These are phyloP conservation scores for Oryza officinalis DNA, from an alignment of 176 grass and related monocot species.

Conservation along the genomic window DNA sequence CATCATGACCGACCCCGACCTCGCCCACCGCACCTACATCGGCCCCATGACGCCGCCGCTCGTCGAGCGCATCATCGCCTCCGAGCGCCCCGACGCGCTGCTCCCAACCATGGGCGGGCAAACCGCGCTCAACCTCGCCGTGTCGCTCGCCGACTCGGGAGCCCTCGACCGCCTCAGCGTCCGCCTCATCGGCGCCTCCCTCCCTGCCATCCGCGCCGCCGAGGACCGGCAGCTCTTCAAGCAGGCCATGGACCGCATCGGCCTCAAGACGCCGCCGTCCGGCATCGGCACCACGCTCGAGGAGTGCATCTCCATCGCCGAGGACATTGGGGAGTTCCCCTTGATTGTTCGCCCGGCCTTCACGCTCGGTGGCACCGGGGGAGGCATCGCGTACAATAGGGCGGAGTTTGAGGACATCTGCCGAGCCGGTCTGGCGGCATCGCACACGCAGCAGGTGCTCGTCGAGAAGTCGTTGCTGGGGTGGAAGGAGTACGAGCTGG, in stretches of 20 bases:
- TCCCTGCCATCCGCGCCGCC: slow-evolving; percentile 80
- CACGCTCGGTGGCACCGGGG: slow-evolving; percentile 89
- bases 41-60: slow-evolving; percentile 92
- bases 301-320: slow-evolving; percentile 74
- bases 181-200: slow-evolving; percentile 83
- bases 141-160: slow-evolving; percentile 78
- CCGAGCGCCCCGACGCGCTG: slow-evolving; percentile 83
- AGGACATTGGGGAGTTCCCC: slow-evolving; percentile 75
- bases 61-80: slow-evolving; percentile 73
- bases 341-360: slow-evolving; percentile 91
- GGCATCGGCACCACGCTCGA: slow-evolving; percentile 87
- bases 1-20: slow-evolving; percentile 96
- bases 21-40: slow-evolving; percentile 92
- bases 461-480: slow-evolving; percentile 96
- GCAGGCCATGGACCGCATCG: slow-evolving; percentile 90
- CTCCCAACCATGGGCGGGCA: slow-evolving; percentile 98
- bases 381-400: slow-evolving; percentile 90
- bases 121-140: slow-evolving; percentile 95
- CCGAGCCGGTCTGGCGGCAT: slow-evolving; percentile 67
- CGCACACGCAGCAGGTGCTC: slow-evolving; percentile 78
- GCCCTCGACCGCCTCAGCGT: slow-evolving; percentile 65
- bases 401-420: slow-evolving; percentile 94
- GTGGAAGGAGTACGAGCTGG: slow-evolving; percentile 99
- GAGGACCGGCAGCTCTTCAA: slow-evolving; percentile 96
- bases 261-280: slow-evolving; percentile 85